Evolutionary conservation across 2,329 filamentous ascomycete genomes (phyloP).

Genomic region (Fusarium caatingaense): DNA sequence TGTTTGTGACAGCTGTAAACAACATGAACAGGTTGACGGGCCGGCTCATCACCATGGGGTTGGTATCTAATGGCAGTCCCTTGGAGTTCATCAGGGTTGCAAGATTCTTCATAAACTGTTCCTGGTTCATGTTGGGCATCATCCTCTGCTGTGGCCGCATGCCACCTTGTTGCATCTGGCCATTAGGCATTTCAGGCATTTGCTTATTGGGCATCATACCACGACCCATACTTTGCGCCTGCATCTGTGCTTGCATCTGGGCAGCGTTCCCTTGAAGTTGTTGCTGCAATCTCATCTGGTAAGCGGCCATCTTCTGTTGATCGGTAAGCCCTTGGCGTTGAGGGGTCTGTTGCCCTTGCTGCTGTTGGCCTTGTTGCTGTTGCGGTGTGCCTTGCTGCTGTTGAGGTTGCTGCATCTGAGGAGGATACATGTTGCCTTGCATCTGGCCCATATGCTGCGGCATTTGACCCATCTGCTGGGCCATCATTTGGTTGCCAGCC

Average conservation of each 20-base stretch:
- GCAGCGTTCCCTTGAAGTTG: conserved; percentile 72
- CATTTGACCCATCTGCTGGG: conserved; percentile 63
- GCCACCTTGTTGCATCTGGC: conserved; percentile 63
- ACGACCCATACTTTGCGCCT: conserved; percentile 57
- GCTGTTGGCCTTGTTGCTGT: conserved; percentile 55
- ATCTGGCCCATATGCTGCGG: conserved; percentile 61
- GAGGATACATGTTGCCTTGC: conserved; percentile 56
- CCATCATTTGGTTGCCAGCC: conserved; percentile 64
- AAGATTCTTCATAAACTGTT: conserved; percentile 81
- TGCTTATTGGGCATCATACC: conserved; percentile 66
- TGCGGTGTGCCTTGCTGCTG: conserved; percentile 56
- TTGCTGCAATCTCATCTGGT: conserved; percentile 86
- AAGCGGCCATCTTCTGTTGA: conserved; percentile 78
- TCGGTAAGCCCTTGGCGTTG: conserved; percentile 60
- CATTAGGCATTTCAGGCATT: conserved; percentile 63
- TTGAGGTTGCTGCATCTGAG: conserved; percentile 60
- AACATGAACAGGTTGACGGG: conserved; percentile 80
- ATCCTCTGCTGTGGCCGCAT: conserved; percentile 64
- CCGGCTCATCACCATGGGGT: conserved; percentile 78
- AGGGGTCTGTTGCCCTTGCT: conserved; percentile 49
- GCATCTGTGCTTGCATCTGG: conserved; percentile 65
- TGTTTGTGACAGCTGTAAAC: conserved; percentile 78
- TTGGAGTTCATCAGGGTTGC: conserved; percentile 81
- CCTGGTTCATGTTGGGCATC: conserved; percentile 63
- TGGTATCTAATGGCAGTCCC: conserved; percentile 77